Conservation (phyloP, 2,329 filamentous ascomycete species). For the Leptographium procerum region DNA sequence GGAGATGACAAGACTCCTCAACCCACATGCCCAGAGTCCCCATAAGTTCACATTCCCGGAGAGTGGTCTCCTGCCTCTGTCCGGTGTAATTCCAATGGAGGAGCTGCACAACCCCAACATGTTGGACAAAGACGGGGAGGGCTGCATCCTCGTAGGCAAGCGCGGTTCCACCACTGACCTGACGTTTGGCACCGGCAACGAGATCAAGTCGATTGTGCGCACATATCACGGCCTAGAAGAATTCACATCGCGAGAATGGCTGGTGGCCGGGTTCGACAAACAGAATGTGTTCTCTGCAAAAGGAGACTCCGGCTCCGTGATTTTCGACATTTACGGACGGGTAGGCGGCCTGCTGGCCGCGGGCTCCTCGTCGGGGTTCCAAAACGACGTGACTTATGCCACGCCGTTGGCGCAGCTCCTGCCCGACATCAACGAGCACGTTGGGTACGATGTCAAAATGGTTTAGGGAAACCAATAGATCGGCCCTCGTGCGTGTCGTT, state of each 20-base stretch:
- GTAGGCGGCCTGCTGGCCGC: not conserved
- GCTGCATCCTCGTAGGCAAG: not conserved
- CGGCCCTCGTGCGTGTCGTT: not conserved
- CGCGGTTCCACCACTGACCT: not conserved
- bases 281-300: not conserved
- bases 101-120: not conserved
- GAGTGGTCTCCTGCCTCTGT: not conserved
- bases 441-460: slow-evolving; percentile 1
- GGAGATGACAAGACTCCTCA: not conserved
- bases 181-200: slow-evolving; percentile 2
- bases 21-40: not conserved
- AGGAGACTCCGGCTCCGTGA: not conserved
- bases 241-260: not conserved
- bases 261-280: not conserved
- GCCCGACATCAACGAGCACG: not conserved
- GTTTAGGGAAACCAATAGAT: not conserved
- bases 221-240: not conserved
- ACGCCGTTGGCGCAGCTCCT: not conserved
- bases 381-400: not conserved
- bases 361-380: not conserved
- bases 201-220: not conserved
- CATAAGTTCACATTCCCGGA: not conserved
- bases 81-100: not conserved
- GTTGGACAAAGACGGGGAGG: not conserved
- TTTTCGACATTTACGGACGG: not conserved